Conservation (phyloP, 768 basidiomycete species). For the Dentipellis fragilis region DNA sequence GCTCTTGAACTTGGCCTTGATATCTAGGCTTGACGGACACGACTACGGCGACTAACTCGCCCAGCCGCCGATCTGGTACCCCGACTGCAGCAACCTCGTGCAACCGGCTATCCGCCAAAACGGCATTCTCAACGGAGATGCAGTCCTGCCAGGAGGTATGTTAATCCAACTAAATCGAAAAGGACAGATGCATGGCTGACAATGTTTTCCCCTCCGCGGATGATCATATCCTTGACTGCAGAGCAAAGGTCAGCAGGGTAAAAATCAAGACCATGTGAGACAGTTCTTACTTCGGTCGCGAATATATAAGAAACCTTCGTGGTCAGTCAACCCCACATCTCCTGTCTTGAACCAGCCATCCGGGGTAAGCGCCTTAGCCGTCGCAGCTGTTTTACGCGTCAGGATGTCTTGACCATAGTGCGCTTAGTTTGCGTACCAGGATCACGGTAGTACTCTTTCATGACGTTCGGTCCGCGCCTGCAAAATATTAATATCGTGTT, state of each 20-base stretch:
- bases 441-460: conserved; percentile 55
- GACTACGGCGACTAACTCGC: conserved; percentile 50
- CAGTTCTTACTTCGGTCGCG: conserved; percentile 19
- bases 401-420: background rate
- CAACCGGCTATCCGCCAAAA: conserved; percentile 47
- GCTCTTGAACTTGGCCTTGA: conserved; percentile 38
- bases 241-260: background rate
- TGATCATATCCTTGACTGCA: conserved; percentile 52
- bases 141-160: conserved; percentile 32
- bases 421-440: conserved; percentile 23
- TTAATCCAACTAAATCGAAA: background rate
- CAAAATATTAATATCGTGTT: background rate
- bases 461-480: conserved; percentile 49
- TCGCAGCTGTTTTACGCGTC: conserved; percentile 17
- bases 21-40: conserved; percentile 38
- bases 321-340: conserved; percentile 23
- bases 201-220: conserved; percentile 56
- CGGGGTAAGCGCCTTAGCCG: conserved; percentile 20
- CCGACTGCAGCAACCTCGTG: conserved; percentile 50
- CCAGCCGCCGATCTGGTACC: conserved; percentile 47
- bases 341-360: conserved; percentile 28
- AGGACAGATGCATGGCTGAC: conserved; percentile 23
- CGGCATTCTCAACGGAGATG: conserved; percentile 47
- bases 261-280: background rate
- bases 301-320: conserved; percentile 26